phyloP scores from a whole-genome alignment of 257 asterid species.

The Coffea eugenioides region DNA sequence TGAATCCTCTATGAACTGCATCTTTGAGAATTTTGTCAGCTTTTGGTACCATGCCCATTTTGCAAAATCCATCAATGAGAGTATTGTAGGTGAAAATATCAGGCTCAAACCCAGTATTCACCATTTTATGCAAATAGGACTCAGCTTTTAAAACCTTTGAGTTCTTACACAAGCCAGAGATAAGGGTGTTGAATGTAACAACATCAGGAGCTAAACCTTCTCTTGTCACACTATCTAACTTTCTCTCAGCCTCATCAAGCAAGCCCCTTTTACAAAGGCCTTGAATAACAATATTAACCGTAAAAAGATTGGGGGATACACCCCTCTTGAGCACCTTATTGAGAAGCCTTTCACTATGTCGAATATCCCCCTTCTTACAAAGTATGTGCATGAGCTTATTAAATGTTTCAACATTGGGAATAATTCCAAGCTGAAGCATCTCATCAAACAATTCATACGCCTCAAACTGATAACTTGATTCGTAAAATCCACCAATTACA shows the following conservation, averaged over 20 bases:
- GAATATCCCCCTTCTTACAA: slow-evolving; percentile 72
- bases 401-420: slow-evolving; percentile 66
- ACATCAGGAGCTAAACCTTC: slow-evolving; percentile 68
- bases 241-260: slow-evolving; percentile 58
- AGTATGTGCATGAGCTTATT: slow-evolving; percentile 71
- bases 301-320: slow-evolving; percentile 67
- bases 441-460: slow-evolving; percentile 63
- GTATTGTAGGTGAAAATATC: slow-evolving; percentile 83
- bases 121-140: slow-evolving; percentile 70
- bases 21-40: slow-evolving; percentile 63
- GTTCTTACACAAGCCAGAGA: slow-evolving; percentile 81
- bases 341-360: slow-evolving; percentile 69
- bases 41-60: slow-evolving; percentile 54
- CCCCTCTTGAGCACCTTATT: slow-evolving; percentile 80
- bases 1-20: slow-evolving; percentile 71
- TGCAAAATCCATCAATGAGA: slow-evolving; percentile 78
- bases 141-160: slow-evolving; percentile 75
- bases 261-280: slow-evolving; percentile 74
- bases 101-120: slow-evolving; percentile 65
- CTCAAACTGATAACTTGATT: slow-evolving; percentile 42
- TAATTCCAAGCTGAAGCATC: slow-evolving; percentile 63
- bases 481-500: slow-evolving; percentile 73
- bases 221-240: slow-evolving; percentile 44
- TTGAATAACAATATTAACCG: slow-evolving; percentile 73
- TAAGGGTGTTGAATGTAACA: slow-evolving; percentile 80